These are phyloP conservation scores for Cucumis hystrix DNA, from an alignment of 306 rosid species.

Conservation along the genomic window DNA sequence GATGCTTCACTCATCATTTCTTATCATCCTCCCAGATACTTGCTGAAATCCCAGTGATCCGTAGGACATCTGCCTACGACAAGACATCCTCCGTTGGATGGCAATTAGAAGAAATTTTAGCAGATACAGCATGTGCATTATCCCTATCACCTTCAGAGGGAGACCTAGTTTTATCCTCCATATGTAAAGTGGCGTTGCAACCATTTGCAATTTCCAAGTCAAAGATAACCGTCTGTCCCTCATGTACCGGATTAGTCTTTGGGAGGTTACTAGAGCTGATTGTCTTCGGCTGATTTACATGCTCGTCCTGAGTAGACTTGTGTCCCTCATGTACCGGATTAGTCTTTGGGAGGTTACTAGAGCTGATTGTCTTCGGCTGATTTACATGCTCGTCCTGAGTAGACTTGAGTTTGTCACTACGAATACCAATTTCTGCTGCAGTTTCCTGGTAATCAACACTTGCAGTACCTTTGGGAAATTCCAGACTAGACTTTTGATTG, in stretches of 20 bases:
- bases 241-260: constrained; percentile 1
- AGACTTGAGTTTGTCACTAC: constrained; percentile 1
- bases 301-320: background rate
- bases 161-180: background rate
- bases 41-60: constrained; percentile 5
- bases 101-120: background rate
- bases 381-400: constrained; percentile 5
- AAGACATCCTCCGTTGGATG: background rate
- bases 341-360: constrained; percentile 2
- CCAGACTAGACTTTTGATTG: background rate
- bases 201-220: constrained; percentile 11
- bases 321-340: constrained; percentile 9
- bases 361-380: constrained; percentile 13
- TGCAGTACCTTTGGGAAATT: constrained; percentile 8
- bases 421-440: constrained; percentile 3
- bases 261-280: constrained; percentile 9
- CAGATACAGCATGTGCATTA: background rate
- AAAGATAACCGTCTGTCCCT: constrained; percentile 8
- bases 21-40: constrained; percentile 7
- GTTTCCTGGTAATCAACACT: constrained; percentile 11
- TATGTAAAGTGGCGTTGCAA: background rate
- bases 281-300: constrained; percentile 12
- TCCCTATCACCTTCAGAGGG: background rate
- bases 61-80: constrained; percentile 18
- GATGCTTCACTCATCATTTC: constrained; percentile 7